Evolutionary conservation across 345 rosid species (phyloP).

Genomic region (Gossypium mustelinum): DNA sequence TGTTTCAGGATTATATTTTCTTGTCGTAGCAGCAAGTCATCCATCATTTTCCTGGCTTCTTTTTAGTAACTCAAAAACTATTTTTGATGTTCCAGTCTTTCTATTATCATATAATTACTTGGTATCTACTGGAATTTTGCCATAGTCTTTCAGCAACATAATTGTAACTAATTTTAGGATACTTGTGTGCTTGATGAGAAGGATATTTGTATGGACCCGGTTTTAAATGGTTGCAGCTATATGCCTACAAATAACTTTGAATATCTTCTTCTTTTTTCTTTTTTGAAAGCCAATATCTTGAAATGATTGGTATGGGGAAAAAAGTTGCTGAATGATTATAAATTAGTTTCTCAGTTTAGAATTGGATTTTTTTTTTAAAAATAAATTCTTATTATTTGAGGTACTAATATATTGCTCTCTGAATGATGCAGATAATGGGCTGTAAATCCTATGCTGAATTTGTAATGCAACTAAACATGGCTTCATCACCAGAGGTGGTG

Average conservation of each 20-base stretch:
- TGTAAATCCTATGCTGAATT: slow-evolving; percentile 74
- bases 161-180: background rate
- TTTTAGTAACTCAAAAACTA: background rate
- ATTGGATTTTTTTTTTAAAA: background rate
- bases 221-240: background rate
- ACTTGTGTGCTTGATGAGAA: background rate
- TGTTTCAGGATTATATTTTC: background rate
- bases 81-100: background rate
- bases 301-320: background rate
- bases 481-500: slow-evolving; percentile 74
- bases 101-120: background rate
- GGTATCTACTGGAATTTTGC: background rate
- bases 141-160: background rate
- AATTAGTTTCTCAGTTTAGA: background rate
- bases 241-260: slow-evolving; percentile 10
- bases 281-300: background rate
- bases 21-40: background rate
- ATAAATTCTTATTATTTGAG: background rate
- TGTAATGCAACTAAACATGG: slow-evolving; percentile 63
- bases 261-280: too few species aligned
- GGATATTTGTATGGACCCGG: background rate
- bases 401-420: background rate
- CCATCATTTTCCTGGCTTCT: background rate
- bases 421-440: slow-evolving; percentile 59
- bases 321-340: background rate